Evolutionary conservation across 1,284 basidiomycete species (phyloP), one percentile per base, ranked within the genome.

Genomic region (Boletus smithii): DNA sequence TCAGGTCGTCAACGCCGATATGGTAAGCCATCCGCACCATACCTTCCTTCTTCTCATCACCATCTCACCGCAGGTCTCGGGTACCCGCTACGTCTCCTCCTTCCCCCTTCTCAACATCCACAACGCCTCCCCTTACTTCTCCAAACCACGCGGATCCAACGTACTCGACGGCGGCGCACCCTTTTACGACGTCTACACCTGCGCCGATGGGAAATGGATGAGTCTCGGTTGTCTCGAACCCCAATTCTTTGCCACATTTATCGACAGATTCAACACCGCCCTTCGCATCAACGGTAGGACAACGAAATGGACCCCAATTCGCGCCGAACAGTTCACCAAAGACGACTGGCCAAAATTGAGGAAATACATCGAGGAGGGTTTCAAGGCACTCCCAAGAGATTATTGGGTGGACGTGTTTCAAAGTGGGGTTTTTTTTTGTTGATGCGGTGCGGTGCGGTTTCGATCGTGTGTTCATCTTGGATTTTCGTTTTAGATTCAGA

Each of bases 101-200:
- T 91, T 83, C 54, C 79, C 86, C 7, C 72, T 91, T 7, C 68
- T 87, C 17, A 72, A 82, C 22, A 58, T 71, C 8, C 62, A 74
- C 44, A 49, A 64, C 43, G 68, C 53, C 31, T 74, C 70, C 23
- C 61, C 53, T 38, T 68, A 72, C 16, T 73, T 76, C 44, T 63
- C 66, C 6, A 66, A 71, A n/a, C 66, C 72, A 16, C 74, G 85
- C 46, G 85, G 81, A 18, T 70, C 70, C 2, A 87, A 88, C 53
- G 49, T 77, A 1, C 76, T 92, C 20, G 90, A 91, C 56, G 88
- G 88, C 0, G 88, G 86, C 3, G 80, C 87, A 1, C 90, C 90
- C 0, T 91, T 83, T 68, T 92, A 93, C 60, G 76, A 75, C 49
- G 71, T 89, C 5, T 92, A 92, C 58, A 73, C 75, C 1, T 90